Evolutionary conservation across 2,329 filamentous ascomycete species (phyloP), one percentile per base, ranked within the genome.

Genomic region (Gremmenia infestans): DNA sequence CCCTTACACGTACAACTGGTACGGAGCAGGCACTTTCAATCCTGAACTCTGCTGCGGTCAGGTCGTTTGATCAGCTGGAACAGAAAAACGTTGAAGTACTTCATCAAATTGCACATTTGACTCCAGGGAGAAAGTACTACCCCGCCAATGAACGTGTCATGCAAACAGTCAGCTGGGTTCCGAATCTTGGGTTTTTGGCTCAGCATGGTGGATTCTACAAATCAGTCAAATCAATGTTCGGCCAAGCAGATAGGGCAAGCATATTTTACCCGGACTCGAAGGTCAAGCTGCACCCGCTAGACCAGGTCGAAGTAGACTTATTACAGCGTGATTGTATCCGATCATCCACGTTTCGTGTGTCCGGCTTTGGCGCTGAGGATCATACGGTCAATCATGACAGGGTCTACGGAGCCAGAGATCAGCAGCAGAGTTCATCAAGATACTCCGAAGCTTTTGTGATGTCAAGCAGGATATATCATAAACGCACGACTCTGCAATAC

Each of bases 11-110:
- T 0, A 65, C 66, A 3, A 84, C 78, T 0, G 82, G 82, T 0
- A 82, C 78, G 0, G 81, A 85, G 57, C 64, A 78, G 42, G 77
- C 79, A 0, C 59, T 84, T 0, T 60, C 61, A 0, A 79, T 83
- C 1, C 63, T 85, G 1, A 42, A 58, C 0, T 81, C 78, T 0
- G 79, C 78, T 0, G 72, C 78, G 0, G 64, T 82, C 0, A 63
- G 68, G 17, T 84, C 81, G 0, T 77, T 78, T 45, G 66, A 70
- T 5, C 40, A 59, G 1, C 66, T 83, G 0, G 64, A 64, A 2
- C 25, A 54, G 0, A 67, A 71, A 0, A 69, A 76, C 11, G 49
- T 70, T 2, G 36, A 61, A 2, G 47, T 76, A 0, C 64, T 81
- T 0, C 2, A 17, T 0, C 22, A 61, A 0, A 75, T 81, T 19